Base-by-base conservation (phyloP, 164 flowering plant genomes). In the Sedum album region DNA sequence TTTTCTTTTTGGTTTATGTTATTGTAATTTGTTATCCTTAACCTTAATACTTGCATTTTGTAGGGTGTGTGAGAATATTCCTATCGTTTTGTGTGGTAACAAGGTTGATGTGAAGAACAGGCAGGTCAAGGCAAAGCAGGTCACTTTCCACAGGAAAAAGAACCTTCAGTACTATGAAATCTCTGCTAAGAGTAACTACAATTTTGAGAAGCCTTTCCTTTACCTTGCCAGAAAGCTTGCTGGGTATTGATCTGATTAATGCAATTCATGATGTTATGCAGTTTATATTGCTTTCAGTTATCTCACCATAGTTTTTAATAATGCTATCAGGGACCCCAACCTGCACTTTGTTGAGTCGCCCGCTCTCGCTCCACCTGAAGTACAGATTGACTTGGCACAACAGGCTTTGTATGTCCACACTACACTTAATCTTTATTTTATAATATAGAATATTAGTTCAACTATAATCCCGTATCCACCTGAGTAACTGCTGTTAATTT, bases 161-260 rank as follows among this genome's bases (percentile, higher is more conserved):
- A 76, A 65, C 66, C 72, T 33, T 55, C 78, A 64, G 73, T 71
- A 66, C 61, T 73, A 71, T 67, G 78, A 55, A 64, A 76, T 71
- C 30, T 72, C 78, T 69, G 74, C 65, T 35, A 72, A 65, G 75
- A 72, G 68, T 67, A 76, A 74, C 13, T 62, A 62, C 20, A 62
- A 62, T 31, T 62, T 62, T 31, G 66, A 62, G 66, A 62, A 62
- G 41, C 78, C 78, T 60, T 73, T 70, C 64, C 42, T 76, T n/a
- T 73, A 73, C 66, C 75, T 72, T 36, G 78, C 78, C 70, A 76
- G 75, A 41, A 73, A 76, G 46, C 76, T 76, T 70, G 73, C 79
- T 13, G 79, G 79, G 79, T 73, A 76, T 62, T 23, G 21, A 23
- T 38, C 15, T 17, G 20, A 14, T 11, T 13, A 44, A 44, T 11